phyloP scores from a whole-genome alignment of 257 asterid genomes.

The Plectranthus barbatus region DNA sequence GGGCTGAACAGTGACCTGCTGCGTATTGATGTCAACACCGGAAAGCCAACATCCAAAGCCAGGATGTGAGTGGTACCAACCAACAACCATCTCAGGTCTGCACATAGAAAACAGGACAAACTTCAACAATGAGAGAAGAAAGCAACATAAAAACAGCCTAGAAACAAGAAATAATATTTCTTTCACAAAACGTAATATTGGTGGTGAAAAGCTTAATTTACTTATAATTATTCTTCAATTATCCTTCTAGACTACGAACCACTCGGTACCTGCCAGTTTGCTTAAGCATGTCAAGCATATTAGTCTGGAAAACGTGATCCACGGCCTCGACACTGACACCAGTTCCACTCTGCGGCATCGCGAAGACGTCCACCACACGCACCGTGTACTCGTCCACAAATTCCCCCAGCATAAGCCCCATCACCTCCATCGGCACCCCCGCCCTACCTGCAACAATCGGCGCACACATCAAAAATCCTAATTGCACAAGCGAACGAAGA shows the following conservation, averaged over 20 bases:
- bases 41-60: conserved; percentile 99
- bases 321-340: too few species aligned
- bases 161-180: neutral
- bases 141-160: neutral
- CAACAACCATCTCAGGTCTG: conserved; percentile 99
- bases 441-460: conserved; percentile 63
- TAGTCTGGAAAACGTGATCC: too few species aligned
- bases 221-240: neutral
- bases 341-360: too few species aligned
- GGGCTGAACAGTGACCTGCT: conserved; percentile 55
- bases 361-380: too few species aligned
- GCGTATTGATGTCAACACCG: conserved; percentile 93
- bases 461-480: conserved; percentile 13
- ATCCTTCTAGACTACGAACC: neutral
- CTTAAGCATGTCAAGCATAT: conserved; percentile 98
- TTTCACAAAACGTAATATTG: neutral
- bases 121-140: conserved; percentile 4
- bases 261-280: conserved; percentile 75
- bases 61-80: conserved; percentile 99
- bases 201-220: neutral
- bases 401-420: conserved; percentile 96
- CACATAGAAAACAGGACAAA: conserved; percentile 9
- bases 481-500: neutral
- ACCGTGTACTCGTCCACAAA: conserved; percentile 96
- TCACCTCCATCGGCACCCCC: conserved; percentile 96